Evolutionary conservation across 2,329 filamentous ascomycete species (phyloP), one percentile per base, ranked within the genome.

Genomic region (Myriosclerotinia scirpicola): DNA sequence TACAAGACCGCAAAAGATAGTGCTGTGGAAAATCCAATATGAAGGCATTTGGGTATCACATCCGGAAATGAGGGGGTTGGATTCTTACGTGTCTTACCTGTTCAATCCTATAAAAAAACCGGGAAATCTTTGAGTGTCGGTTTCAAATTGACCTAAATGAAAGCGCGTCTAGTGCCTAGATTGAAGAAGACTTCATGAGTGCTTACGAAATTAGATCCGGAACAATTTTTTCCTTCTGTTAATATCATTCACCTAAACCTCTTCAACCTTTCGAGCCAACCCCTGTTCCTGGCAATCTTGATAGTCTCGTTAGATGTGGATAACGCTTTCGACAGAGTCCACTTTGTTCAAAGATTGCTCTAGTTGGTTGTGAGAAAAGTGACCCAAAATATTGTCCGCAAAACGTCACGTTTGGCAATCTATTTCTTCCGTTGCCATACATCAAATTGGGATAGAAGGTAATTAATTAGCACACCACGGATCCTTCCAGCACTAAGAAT

Each of bases 401-500:
- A 30, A 38, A 17, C 14, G 4, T 20, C 26, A 46, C 50, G 30
- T 36, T n/a, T 22, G n/a, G 52, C 34, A 36, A 42, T 59, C 46
- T 53, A 53, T 26, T 34, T 65, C 2, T 60, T 53, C 22, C 34
- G 17, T 42, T n/a, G 22, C 26, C 22, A 38, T 52, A 34, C 26
- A 52, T 48, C 17, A 14, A 20, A 22, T 34, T n/a, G 22, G 54
- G 42, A 44, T 42, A 1, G 14, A 3, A 52, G n/a, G n/a, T n/a
- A n/a, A 58, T 9, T 3, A 44, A 42, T 8, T 17, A 59, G 12
- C 52, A 22, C 34, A 34, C 15, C 22, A 12, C 4, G 26, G 5
- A 60, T 65, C 52, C 54, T 65, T 65, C 54, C 63, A 59, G 54
- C 63, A 52, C 44, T 65, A 40, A 65, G 44, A 59, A 20, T 40